A percentile compares a stretch with the other conserved stretches of the same genome.
phyloP scores from a whole-genome alignment of 2,329 filamentous ascomycete genomes.

The Lachnellula occidentalis region DNA sequence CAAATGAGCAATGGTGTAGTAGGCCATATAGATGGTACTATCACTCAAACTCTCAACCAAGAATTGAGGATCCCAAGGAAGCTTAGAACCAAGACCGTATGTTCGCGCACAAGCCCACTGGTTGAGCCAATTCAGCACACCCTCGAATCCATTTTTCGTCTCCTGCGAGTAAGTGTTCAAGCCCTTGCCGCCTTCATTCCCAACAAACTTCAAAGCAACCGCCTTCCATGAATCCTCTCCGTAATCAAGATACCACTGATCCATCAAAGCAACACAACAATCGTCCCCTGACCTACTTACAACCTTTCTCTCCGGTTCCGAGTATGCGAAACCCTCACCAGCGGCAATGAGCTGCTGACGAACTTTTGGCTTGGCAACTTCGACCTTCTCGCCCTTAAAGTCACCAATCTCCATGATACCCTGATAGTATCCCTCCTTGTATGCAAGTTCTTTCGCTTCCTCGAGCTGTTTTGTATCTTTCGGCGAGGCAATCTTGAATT shows the following conservation, averaged over 20 bases:
- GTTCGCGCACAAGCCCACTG: slow-evolving; percentile 93
- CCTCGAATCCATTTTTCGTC: slow-evolving; percentile 74
- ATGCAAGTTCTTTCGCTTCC: slow-evolving; percentile 91
- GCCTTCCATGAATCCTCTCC: slow-evolving; percentile 85
- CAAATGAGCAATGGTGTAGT: slow-evolving; percentile 61
- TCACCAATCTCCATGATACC: slow-evolving; percentile 84
- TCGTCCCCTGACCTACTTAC: slow-evolving; percentile 86
- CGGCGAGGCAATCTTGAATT: slow-evolving; percentile 93
- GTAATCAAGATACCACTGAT: slow-evolving; percentile 98
- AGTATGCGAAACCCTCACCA: slow-evolving; percentile 82
- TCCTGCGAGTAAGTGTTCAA: slow-evolving; percentile 78
- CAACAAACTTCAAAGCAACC: slow-evolving; percentile 66
- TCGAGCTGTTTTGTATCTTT: slow-evolving; percentile 89
- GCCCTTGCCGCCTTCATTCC: slow-evolving; percentile 57
- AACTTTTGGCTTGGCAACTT: slow-evolving; percentile 81
- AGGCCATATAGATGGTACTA: slow-evolving; percentile 86
- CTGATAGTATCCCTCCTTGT: slow-evolving; percentile 97
- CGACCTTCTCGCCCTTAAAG: slow-evolving; percentile 80
- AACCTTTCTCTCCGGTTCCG: slow-evolving; percentile 86
- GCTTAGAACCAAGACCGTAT: slow-evolving; percentile 86
- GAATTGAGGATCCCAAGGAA: slow-evolving; percentile 89
- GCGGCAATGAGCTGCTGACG: slow-evolving; percentile 69
- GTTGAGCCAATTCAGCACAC: slow-evolving; percentile 85
- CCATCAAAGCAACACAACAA: slow-evolving; percentile 86
- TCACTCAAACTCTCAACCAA: slow-evolving; percentile 90